Percentiles rank a stretch among this genome's conserved stretches.
Evolutionary conservation across 2,329 filamentous ascomycete species (phyloP).

Genomic region (Colletotrichum australisinense): DNA sequence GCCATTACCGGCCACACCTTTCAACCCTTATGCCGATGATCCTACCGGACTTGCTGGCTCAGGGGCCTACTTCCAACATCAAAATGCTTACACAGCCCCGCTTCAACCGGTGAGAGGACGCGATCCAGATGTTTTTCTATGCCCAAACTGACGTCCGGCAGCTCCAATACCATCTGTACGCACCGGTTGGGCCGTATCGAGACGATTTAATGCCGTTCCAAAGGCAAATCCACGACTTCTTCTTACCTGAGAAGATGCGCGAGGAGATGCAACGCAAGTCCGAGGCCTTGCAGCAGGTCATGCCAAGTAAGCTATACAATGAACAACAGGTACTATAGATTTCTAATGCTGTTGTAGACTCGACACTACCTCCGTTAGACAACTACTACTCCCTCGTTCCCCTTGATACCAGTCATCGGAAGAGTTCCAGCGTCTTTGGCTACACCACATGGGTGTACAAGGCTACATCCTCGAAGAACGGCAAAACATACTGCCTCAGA

Average conservation of each 20-base stretch:
- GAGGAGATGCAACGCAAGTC: slow-evolving; percentile 91
- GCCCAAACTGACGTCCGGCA: slow-evolving; percentile 46
- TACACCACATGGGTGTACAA: slow-evolving; percentile 97
- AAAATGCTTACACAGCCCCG: slow-evolving; percentile 61
- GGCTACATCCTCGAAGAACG: slow-evolving; percentile 88
- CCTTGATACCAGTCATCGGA: slow-evolving; percentile 83
- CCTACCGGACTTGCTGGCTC: slow-evolving; percentile 66
- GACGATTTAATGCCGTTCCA: slow-evolving; percentile 89
- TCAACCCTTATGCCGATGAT: slow-evolving; percentile 85
- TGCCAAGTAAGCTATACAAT: slow-evolving; percentile 71
- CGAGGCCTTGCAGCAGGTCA: slow-evolving; percentile 85
- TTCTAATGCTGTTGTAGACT: slow-evolving; percentile 43
- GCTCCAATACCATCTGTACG: slow-evolving; percentile 94
- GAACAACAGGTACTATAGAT: not conserved
- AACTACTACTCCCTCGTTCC: slow-evolving; percentile 94
- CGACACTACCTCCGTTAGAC: slow-evolving; percentile 82
- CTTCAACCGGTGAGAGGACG: slow-evolving; percentile 67
- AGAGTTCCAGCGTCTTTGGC: slow-evolving; percentile 83
- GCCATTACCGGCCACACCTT: slow-evolving; percentile 62
- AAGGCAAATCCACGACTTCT: slow-evolving; percentile 88
- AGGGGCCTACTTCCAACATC: slow-evolving; percentile 75
- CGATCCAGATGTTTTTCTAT: not conserved
- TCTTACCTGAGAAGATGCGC: slow-evolving; percentile 86
- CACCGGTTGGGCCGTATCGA: slow-evolving; percentile 83
- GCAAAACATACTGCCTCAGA: slow-evolving; percentile 86